These are phyloP conservation scores for Lyophyllum decastes DNA, from an alignment of 768 basidiomycete genomes.

Conservation along the genomic window DNA sequence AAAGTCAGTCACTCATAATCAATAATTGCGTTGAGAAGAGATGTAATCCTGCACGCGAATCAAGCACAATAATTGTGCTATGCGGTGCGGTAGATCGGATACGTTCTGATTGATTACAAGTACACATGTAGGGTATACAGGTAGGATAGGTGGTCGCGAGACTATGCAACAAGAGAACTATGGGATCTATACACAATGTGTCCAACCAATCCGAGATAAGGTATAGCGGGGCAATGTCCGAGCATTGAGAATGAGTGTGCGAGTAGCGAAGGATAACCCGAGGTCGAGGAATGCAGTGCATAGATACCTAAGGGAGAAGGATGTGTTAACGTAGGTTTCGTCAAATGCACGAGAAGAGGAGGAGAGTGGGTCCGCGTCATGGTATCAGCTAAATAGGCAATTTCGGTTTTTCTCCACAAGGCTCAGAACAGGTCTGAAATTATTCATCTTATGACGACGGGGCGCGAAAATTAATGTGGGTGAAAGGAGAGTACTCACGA, in stretches of 20 bases:
- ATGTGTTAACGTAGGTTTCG: neutral
- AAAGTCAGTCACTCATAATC: neutral
- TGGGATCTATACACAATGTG: neutral
- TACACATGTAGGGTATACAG: constrained; percentile 2
- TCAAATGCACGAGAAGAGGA: neutral
- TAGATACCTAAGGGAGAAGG: neutral
- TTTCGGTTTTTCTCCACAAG: constrained; percentile 55
- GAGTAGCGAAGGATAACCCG: neutral
- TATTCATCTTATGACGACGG: constrained; percentile 44
- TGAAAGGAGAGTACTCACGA: constrained; percentile 35
- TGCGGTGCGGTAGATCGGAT: neutral
- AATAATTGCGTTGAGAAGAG: neutral
- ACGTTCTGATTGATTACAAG: neutral
- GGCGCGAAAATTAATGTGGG: neutral
- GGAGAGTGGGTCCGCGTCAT: constrained; percentile 4
- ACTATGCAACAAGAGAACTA: neutral
- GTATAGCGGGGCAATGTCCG: neutral
- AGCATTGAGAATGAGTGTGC: neutral
- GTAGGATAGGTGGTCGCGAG: neutral
- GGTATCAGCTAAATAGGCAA: constrained; percentile 52
- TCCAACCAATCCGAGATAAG: neutral
- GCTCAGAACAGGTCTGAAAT: constrained; percentile 72
- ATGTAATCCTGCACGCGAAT: neutral
- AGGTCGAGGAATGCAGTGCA: neutral
- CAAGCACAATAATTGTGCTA: neutral